Conservation (phyloP, 116 monocot genomes). For the Dioscorea cayenensis region DNA sequence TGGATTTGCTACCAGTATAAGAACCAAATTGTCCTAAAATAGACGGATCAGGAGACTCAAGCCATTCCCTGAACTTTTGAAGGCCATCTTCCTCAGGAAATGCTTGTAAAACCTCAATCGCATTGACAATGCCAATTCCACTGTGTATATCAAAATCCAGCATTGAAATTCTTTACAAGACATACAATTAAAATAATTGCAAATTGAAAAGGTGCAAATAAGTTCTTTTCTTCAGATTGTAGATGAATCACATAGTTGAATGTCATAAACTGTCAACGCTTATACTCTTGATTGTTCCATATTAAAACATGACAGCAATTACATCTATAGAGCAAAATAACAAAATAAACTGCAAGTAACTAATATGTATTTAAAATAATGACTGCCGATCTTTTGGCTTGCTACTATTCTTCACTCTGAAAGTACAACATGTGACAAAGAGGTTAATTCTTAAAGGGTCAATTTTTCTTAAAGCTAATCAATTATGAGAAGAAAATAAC, state of each 20-base stretch:
- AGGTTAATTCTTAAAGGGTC: too few relatives aligned
- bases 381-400: too few relatives aligned
- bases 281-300: background rate
- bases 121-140: conserved; percentile 99
- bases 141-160: conserved; percentile 27
- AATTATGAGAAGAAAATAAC: too few relatives aligned
- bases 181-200: background rate
- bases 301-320: background rate
- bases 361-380: too few relatives aligned
- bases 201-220: background rate
- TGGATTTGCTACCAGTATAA: conserved; percentile 21
- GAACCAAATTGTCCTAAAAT: conserved; percentile 65
- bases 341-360: too few relatives aligned
- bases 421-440: too few relatives aligned
- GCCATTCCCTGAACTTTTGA: conserved; percentile 80
- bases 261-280: background rate
- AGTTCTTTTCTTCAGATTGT: background rate
- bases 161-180: background rate
- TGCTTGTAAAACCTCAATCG: conserved; percentile 89
- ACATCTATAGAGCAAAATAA: background rate
- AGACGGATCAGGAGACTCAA: conserved; percentile 87
- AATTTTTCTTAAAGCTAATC: too few relatives aligned
- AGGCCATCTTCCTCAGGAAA: conserved; percentile 95
- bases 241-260: background rate
- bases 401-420: too few relatives aligned